Conservation (phyloP, 768 basidiomycete species). For the Obba rivulosa region DNA sequence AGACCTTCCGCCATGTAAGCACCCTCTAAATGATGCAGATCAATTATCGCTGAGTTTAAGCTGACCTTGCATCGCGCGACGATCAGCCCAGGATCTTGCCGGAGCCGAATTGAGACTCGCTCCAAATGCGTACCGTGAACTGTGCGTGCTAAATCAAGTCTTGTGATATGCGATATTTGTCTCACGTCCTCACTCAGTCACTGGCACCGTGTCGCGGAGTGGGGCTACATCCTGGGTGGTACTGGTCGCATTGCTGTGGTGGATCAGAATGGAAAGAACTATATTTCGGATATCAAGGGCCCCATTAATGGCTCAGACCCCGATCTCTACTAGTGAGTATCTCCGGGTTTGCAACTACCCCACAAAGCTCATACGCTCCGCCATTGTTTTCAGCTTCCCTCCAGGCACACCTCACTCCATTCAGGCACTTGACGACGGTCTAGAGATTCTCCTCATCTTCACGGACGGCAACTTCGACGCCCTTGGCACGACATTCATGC, state of each 20-base stretch:
- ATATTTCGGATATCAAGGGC: slow-evolving; percentile 19
- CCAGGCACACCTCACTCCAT: slow-evolving; percentile 21
- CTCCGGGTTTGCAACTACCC: not conserved
- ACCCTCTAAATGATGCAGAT: not conserved
- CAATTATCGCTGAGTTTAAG: no score
- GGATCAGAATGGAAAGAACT: slow-evolving; percentile 18
- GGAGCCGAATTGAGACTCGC: slow-evolving; percentile 20
- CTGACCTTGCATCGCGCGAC: no score
- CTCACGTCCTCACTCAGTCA: slow-evolving; percentile 9
- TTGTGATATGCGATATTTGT: not conserved
- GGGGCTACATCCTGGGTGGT: slow-evolving; percentile 22
- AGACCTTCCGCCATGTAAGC: slow-evolving; percentile 23
- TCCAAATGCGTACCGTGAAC: slow-evolving; percentile 20
- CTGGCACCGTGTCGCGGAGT: slow-evolving; percentile 24
- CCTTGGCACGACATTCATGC: slow-evolving; percentile 24
- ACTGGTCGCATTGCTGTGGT: slow-evolving; percentile 21
- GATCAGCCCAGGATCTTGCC: slow-evolving; percentile 20
- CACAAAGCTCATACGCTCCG: not conserved
- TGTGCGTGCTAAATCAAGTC: slow-evolving; percentile 9
- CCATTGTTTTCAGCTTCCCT: slow-evolving; percentile 13
- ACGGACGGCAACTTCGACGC: slow-evolving; percentile 25
- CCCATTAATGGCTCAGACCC: slow-evolving; percentile 16
- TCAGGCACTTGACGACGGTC: slow-evolving; percentile 20
- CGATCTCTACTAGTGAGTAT: slow-evolving; percentile 21
- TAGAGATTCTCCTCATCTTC: slow-evolving; percentile 23